phyloP scores from a whole-genome alignment of 2,329 filamentous ascomycete species.

The Neopestalotiopsis sp. region DNA sequence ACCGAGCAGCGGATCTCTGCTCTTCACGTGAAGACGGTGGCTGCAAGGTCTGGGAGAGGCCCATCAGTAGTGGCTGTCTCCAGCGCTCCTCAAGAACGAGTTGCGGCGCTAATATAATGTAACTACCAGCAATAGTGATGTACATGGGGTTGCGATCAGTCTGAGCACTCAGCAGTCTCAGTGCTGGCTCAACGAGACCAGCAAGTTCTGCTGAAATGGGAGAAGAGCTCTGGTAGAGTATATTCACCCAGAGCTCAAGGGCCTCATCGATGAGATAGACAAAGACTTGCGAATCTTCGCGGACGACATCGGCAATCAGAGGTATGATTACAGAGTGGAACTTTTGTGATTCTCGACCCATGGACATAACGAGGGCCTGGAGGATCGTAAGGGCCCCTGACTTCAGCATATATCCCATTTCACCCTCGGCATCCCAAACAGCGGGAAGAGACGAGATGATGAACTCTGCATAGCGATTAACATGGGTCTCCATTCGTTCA shows the following conservation, averaged over 20 bases:
- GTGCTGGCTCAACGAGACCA: slow-evolving; percentile 63
- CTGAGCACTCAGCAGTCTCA: slow-evolving; percentile 71
- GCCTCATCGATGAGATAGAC: slow-evolving; percentile 91
- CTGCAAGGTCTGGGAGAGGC: slow-evolving; percentile 54
- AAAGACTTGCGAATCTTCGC: slow-evolving; percentile 75
- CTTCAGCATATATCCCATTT: slow-evolving; percentile 89
- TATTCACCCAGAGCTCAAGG: slow-evolving; percentile 83
- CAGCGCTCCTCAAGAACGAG: slow-evolving; percentile 64
- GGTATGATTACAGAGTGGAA: slow-evolving; percentile 85
- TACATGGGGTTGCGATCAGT: slow-evolving; percentile 66
- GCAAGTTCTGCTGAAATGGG: slow-evolving; percentile 68
- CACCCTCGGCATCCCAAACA: slow-evolving; percentile 82
- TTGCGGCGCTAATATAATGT: slow-evolving; percentile 72
- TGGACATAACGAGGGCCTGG: slow-evolving; percentile 81
- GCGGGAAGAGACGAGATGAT: slow-evolving; percentile 81
- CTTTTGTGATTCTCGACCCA: slow-evolving; percentile 76
- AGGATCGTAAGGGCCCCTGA: slow-evolving; percentile 89
- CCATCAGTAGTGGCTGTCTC: slow-evolving; percentile 54
- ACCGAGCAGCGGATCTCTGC: slow-evolving; percentile 61
- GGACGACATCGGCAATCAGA: slow-evolving; percentile 79
- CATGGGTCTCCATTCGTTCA: slow-evolving; percentile 77
- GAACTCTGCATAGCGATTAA: slow-evolving; percentile 72
- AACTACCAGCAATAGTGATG: slow-evolving; percentile 70
- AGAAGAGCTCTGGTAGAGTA: slow-evolving; percentile 69
- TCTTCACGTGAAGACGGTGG: slow-evolving; percentile 60